Conservation (phyloP, 208 protist species). For the Trypanosoma theileri region DNA sequence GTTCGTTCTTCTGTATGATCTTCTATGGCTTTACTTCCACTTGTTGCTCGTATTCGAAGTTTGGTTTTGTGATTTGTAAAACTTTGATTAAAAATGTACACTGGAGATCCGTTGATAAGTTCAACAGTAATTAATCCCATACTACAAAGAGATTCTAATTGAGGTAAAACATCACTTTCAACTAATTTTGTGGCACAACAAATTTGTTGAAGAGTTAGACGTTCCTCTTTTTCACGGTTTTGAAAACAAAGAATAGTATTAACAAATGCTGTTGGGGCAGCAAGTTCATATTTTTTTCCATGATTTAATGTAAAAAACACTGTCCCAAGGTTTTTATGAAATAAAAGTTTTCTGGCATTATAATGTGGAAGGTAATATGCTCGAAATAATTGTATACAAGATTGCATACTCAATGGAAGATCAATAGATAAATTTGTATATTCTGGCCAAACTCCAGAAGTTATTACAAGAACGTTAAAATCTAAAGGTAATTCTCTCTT, state of each 20-base stretch:
- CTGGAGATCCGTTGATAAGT: not conserved
- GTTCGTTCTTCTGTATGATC: slow-evolving; percentile 10
- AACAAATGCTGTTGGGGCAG: slow-evolving; percentile 69
- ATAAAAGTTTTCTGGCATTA: slow-evolving; percentile 69
- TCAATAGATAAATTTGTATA: slow-evolving; percentile 39
- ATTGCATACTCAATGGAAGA: slow-evolving; percentile 51
- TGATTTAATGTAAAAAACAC: slow-evolving; percentile 59
- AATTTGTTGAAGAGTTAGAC: slow-evolving; percentile 20
- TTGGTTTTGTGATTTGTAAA: slow-evolving; percentile 28
- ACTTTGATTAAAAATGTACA: slow-evolving; percentile 29
- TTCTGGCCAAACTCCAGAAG: slow-evolving; percentile 62
- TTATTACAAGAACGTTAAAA: slow-evolving; percentile 68
- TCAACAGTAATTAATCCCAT: slow-evolving; percentile 20
- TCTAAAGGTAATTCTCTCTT: slow-evolving; percentile 37
- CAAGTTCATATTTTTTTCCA: slow-evolving; percentile 42
- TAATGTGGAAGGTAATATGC: slow-evolving; percentile 63
- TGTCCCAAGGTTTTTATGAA: slow-evolving; percentile 66
- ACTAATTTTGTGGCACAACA: slow-evolving; percentile 13
- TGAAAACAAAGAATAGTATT: slow-evolving; percentile 55
- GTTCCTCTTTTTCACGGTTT: slow-evolving; percentile 10
- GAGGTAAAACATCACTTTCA: slow-evolving; percentile 16
- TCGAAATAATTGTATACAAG: slow-evolving; percentile 53
- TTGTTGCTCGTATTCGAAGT: slow-evolving; percentile 14
- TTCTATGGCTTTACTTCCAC: slow-evolving; percentile 14
- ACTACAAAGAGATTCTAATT: slow-evolving; percentile 24